Evolutionary conservation across 2,329 filamentous ascomycete genomes (phyloP), one percentile per base, ranked within the genome.

Genomic region (Knoxdaviesia capensis): DNA sequence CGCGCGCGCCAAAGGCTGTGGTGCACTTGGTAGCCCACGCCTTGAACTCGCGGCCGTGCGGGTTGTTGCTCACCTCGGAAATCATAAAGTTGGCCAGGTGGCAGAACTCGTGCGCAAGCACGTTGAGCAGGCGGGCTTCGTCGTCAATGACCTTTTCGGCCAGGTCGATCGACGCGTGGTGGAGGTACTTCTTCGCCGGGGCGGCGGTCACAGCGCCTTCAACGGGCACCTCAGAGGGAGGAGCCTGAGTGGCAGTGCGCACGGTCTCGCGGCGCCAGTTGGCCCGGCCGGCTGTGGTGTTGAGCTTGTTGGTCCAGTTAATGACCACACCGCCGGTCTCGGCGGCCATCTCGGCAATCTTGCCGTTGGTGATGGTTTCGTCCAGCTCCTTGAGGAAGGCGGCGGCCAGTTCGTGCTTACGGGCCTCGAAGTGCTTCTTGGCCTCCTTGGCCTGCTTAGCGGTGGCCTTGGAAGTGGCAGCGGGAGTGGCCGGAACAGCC

Each of bases 91-190:
- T 93, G 37, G 84, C 79, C 1, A 96, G 63, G 54, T 98, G 90
- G 57, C 90, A 96, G 62, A 90, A 96, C 52, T 98, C 90, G 56
- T 98, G 90, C 0, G 88, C 85, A n/a, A 96, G 62, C 0, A 90
- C 86, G 56, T 94, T 94, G 48, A 90, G 68, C 1, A 96, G 69
- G 3, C 84, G 74, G 44, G 80, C 59, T 49, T 82, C 74, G 52
- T 79, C 71, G 54, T 85, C 76, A 47, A 96, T 86, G 39, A 94
- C 78, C 56, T 92, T 93, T 43, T 83, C 76, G 0, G 87, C 84
- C 3, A 96, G 72, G 55, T 96, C 87, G 52, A 96, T 94, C 10
- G 68, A 74, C 7, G 84, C 85, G 55, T 88, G 75, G 49, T 71
- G 68, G 4, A 41, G 35, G 5, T 45, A 32, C 11, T 31, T 7